phyloP scores from a whole-genome alignment of 345 rosid species.

The Corchorus olitorius region DNA sequence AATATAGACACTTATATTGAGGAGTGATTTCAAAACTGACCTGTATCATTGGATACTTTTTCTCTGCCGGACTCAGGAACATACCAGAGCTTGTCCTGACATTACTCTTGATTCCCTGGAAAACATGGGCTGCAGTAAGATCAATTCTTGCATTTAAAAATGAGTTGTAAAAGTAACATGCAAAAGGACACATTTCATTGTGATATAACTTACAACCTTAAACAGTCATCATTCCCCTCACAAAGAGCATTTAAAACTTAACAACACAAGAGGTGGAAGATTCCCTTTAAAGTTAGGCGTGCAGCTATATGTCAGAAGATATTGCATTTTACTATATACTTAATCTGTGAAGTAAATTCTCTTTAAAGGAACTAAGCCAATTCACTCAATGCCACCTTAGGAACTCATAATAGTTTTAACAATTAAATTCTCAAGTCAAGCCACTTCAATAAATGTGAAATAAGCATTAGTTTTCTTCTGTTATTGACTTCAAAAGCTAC shows the following conservation, averaged over 20 bases:
- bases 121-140: slow-evolving; percentile 5
- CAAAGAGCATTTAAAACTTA: background rate
- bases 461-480: background rate
- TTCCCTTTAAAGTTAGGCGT: background rate
- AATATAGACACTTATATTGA: slow-evolving; percentile 4
- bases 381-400: background rate
- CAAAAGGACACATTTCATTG: background rate
- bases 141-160: slow-evolving; percentile 6
- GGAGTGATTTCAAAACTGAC: slow-evolving; percentile 37
- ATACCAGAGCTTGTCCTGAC: slow-evolving; percentile 98
- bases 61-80: slow-evolving; percentile 77
- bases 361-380: background rate
- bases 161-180: slow-evolving; percentile 1
- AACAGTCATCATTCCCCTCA: background rate
- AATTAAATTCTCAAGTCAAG: slow-evolving; percentile 1
- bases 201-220: background rate
- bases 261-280: background rate
- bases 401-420: background rate
- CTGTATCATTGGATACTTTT: slow-evolving; percentile 78
- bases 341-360: background rate
- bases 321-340: background rate
- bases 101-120: slow-evolving; percentile 84
- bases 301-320: background rate
- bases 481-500: background rate
- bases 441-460: background rate